These are phyloP conservation scores for Acer negundo DNA, from an alignment of 345 rosid genomes.

Conservation along the genomic window DNA sequence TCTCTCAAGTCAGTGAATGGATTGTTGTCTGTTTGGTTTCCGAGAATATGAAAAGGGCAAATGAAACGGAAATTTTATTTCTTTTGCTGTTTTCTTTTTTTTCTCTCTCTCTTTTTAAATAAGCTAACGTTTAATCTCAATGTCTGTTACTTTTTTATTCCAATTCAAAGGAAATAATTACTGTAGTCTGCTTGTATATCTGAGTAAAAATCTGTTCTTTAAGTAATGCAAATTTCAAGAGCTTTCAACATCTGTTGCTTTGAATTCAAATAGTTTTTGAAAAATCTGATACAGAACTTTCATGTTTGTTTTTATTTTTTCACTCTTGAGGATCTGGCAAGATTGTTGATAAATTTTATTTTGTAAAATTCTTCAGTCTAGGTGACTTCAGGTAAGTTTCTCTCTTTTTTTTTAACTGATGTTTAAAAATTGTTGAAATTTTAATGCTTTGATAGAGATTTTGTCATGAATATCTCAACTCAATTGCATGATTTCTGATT, in stretches of 20 bases:
- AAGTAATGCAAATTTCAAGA: not conserved
- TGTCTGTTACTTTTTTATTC: conserved; percentile 1
- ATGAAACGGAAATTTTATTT: not conserved
- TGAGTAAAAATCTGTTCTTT: not conserved
- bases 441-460: not conserved
- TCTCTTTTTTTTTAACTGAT: not conserved
- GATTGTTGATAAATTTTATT: not conserved
- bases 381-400: not conserved
- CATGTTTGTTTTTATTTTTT: not conserved
- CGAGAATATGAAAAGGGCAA: not conserved
- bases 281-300: not conserved
- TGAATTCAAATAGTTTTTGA: not conserved
- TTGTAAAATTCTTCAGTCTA: not conserved
- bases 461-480: not conserved
- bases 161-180: not conserved
- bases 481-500: conserved; percentile 8
- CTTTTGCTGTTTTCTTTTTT: not conserved
- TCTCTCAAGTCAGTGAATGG: not conserved
- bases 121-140: not conserved
- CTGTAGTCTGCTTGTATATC: not conserved
- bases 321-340: not conserved
- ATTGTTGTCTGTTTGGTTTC: conserved; percentile 8
- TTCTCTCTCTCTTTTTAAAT: not conserved
- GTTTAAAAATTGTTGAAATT: not conserved
- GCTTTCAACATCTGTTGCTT: not conserved